Base-by-base conservation (phyloP, 1,139 yeast genomes). In the Pichia inconspicua region DNA sequence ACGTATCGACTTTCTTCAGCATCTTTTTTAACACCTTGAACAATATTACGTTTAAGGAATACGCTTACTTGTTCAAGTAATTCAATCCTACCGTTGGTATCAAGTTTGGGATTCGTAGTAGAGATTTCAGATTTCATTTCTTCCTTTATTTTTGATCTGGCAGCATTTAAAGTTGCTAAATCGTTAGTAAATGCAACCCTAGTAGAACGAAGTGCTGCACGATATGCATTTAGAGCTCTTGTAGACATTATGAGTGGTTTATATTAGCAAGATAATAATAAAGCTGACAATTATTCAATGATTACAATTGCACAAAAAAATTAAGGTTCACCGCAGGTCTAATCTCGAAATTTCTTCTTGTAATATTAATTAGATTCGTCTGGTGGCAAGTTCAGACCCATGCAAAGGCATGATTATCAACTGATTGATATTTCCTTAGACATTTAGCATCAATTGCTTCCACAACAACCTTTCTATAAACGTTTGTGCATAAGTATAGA, bases 31-130 rank as follows among this genome's bases (percentile, higher is more conserved):
- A 68, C 71, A 5, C 96, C 98, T 66, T 92, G 98, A 2, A 92
- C 97, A 22, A 92, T 73, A 65, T 92, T 90, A 51, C 74, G 71
- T 44, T 77, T 71, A 53, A 92, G 71, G 55, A 89, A 82, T 45
- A 65, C 63, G 5, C 90, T 80, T 30, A 90, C 83, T 35, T 83
- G 94, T 48, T 81, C 75, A 54, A 88, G 69, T 55, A 84, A 77
- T 11, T 66, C 63, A 44, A 87, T 69, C 52, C 86, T 83, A 52
- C 78, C 77, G 8, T 73, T 75, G 1, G 62, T 60, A 2, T 70
- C 55, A 52, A 75, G 68, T 36, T 70, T 66, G 64, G 82, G 83
- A 4, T 84, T 84, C 46, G 75, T 70, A 5, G 57, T 55, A 28
- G 65, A 65, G 28, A 46, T 45, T n/a, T 44, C 46, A 15, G 53